Base-by-base conservation (phyloP, 2,329 filamentous ascomycete genomes). In the Arthrobotrys megalospora region DNA sequence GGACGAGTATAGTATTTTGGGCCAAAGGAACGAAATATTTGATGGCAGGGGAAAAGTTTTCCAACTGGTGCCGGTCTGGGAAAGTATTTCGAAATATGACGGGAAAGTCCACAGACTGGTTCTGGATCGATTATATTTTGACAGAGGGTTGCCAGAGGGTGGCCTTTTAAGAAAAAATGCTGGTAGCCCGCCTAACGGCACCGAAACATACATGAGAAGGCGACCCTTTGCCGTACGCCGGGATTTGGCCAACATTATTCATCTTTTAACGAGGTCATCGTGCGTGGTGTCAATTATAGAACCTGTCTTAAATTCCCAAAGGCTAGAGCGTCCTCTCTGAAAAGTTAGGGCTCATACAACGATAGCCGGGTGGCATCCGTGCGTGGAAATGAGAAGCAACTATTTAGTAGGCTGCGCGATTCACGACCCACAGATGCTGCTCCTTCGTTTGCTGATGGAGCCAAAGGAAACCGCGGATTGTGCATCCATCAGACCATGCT, bases 151-250 rank as follows among this genome's bases (percentile, higher is more conserved):
- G 43, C 62, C 62, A 41, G 48, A 48, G 14, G 62, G 12, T 24
- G 28, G 28, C 48, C 62, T 36, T 66, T 38, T 52, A 66, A 52
- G 52, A 58, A 70, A 47, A 52, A 66, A 66, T 28, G 12, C 10
- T 66, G 41, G 32, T 41, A 50, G 60, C 43, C 66, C 60, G 73
- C 66, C 72, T 66, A 77, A 58, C 48, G 58, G 55, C 65, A 77
- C 73, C 73, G 73, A 77, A 77, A 77, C 73, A 77, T 62, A 77
- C 66, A 64, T 77, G 72, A 77, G 62, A 77, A 70, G 73, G 73
- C 50, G 47, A 58, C 60, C 69, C 48, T 73, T 48, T 62, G 65
- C 66, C 64, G 47, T 55, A 41, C 34, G 72, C 48, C 60, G 32
- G 60, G 62, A 45, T 62, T 47, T 32, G 12, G 28, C 65, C 73